phyloP scores from a whole-genome alignment of 768 basidiomycete species.

The Ramaria rubella region DNA sequence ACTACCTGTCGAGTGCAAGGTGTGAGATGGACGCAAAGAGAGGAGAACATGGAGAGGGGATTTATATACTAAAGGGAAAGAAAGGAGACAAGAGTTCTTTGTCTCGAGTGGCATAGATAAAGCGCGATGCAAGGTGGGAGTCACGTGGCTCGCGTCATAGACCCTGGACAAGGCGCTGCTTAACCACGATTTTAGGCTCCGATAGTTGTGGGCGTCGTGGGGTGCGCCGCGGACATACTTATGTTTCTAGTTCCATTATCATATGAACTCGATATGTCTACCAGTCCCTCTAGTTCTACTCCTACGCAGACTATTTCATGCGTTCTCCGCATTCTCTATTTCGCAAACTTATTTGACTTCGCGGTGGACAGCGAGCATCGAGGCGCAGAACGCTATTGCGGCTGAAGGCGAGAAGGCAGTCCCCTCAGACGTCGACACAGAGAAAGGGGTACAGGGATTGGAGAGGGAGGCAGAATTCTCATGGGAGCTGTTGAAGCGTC shows the following conservation, averaged over 20 bases:
- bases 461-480: background rate
- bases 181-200: background rate
- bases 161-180: too few relatives aligned
- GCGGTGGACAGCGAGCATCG: conserved; percentile 15
- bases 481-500: background rate
- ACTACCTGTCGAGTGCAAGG: too few relatives aligned
- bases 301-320: conserved; percentile 60
- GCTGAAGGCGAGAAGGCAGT: conserved; percentile 10
- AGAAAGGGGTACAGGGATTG: background rate
- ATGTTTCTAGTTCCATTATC: background rate
- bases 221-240: background rate
- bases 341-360: conserved; percentile 54
- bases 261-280: conserved; percentile 43
- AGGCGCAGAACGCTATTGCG: conserved; percentile 3
- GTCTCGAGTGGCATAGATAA: too few relatives aligned
- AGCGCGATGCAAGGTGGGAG: too few relatives aligned
- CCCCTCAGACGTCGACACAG: background rate
- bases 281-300: conserved; percentile 55
- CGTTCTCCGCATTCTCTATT: conserved; percentile 62
- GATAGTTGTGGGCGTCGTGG: background rate
- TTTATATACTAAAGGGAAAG: too few relatives aligned
- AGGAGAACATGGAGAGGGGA: too few relatives aligned
- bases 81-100: too few relatives aligned
- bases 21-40: too few relatives aligned
- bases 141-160: too few relatives aligned